These are phyloP conservation scores for Globisporangium nagaii DNA, from an alignment of 352 stramenopile species.

Conservation along the genomic window DNA sequence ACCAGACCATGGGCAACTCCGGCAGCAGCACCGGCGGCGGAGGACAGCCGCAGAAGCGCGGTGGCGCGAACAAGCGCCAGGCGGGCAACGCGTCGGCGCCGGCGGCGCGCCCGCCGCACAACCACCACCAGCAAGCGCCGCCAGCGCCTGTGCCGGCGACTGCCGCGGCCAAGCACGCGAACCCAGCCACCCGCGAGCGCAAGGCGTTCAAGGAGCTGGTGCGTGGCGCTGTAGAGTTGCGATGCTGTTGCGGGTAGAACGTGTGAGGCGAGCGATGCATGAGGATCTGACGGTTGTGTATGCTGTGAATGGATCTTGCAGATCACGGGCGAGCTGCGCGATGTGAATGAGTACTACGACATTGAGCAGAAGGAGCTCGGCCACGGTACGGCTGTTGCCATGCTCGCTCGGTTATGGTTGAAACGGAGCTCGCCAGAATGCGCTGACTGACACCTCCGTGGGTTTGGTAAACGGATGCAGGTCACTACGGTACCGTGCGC, in stretches of 20 bases:
- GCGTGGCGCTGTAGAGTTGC: conserved; percentile 10
- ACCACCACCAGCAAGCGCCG: conserved; percentile 14
- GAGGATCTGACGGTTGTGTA: not conserved
- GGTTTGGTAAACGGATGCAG: conserved; percentile 15
- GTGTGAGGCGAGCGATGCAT: not conserved
- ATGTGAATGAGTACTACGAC: conserved; percentile 84
- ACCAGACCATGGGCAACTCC: conserved; percentile 56
- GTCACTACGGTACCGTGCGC: conserved; percentile 97
- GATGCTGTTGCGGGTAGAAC: not conserved
- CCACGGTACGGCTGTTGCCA: conserved; percentile 29
- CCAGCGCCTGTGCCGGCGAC: conserved; percentile 12
- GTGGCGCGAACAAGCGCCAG: conserved; percentile 25
- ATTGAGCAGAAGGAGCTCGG: conserved; percentile 87
- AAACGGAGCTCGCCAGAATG: too few species aligned
- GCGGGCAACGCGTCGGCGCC: conserved; percentile 14
- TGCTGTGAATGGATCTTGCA: conserved; percentile 14
- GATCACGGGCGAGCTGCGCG: conserved; percentile 79
- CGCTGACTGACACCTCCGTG: not conserved
- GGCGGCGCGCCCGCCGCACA: conserved; percentile 9
- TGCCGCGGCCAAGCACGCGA: conserved; percentile 18
- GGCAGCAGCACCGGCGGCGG: conserved; percentile 37
- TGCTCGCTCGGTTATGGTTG: not conserved
- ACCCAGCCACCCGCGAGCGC: conserved; percentile 43
- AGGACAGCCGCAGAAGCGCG: conserved; percentile 13
- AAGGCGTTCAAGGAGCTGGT: conserved; percentile 74